Base-by-base conservation (phyloP, 2,329 filamentous ascomycete species). In the Curvularia eragrostidis region DNA sequence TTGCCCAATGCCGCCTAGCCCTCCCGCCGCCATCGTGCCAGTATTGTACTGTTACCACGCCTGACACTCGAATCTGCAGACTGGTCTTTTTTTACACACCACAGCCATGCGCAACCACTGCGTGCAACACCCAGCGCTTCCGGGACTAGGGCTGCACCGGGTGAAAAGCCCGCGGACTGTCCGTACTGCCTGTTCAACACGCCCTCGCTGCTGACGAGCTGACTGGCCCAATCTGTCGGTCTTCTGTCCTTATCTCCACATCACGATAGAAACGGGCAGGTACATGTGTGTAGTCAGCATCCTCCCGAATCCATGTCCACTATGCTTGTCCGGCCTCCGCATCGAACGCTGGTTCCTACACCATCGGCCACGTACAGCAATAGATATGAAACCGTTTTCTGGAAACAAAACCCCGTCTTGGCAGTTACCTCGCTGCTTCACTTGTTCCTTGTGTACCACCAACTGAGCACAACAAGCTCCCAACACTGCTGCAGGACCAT, bases 11-110 rank as follows among this genome's bases (percentile, higher is more conserved):
- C n/a, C 41, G 54, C 23, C 34, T 61, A 63, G 64, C 23, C 48
- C 30, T 55, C 61, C 64, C 64, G 56, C 44, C 30, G 51, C 18
- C 56, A 60, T 18, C 19, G 8, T n/a, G n/a, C n/a, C n/a, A n/a
- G n/a, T n/a, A n/a, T n/a, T n/a, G n/a, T n/a, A n/a, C n/a, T n/a
- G n/a, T 10, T 12, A 12, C 32, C 32, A 36, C 12, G 10, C 13
- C 13, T 6, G 32, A 36, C 32, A 32, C 30, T 32, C 12, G 30
- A 32, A 4, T 12, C 30, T 5, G 30, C 30, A 32, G 30, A 13
- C 10, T 32, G 9, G 30, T 32, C 30, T 32, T 32, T 32, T 32
- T 32, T 32, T 32, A 32, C 30, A 5, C 32, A 26, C 7, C 24
- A 7, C 24, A 26, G 24, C 24, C 24, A 26, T 26, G 15, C 32